Conservation (phyloP, 306 rosid genomes). For the Pterocarpus santalinus region DNA sequence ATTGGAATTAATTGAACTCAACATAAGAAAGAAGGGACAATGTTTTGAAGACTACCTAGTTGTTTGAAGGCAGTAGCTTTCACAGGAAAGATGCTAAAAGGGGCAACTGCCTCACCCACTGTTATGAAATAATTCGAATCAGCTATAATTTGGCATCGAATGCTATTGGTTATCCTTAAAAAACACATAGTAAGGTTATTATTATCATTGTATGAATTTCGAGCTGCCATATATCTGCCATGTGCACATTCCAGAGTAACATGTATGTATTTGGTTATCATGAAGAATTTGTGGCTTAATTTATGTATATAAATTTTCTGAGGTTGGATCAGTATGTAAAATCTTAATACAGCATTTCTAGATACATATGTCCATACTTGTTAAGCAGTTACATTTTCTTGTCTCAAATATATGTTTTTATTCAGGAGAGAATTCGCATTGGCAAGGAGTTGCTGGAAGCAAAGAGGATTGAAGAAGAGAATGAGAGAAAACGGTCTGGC, state of each 20-base stretch:
- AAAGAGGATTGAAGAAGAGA: conserved; percentile 91
- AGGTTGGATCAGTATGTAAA: conserved; percentile 24
- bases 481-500: conserved; percentile 90
- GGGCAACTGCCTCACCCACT: too few species aligned
- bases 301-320: conserved; percentile 1
- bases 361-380: conserved; percentile 24
- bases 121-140: background rate
- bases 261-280: conserved; percentile 7
- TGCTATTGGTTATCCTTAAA: background rate
- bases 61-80: conserved; percentile 18
- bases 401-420: conserved; percentile 10
- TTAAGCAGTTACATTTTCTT: conserved; percentile 34
- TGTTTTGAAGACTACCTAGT: background rate
- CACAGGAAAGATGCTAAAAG: background rate
- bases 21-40: background rate
- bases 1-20: background rate
- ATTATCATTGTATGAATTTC: conserved; percentile 28
- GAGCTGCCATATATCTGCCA: conserved; percentile 17
- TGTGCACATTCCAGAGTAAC: background rate
- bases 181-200: background rate
- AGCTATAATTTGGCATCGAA: background rate
- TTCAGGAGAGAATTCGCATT: conserved; percentile 94
- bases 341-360: conserved; percentile 18
- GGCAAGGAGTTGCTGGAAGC: conserved; percentile 98
- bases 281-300: conserved; percentile 18